These are phyloP conservation scores for Coffea canephora DNA, from an alignment of 257 asterid species.

Conservation along the genomic window DNA sequence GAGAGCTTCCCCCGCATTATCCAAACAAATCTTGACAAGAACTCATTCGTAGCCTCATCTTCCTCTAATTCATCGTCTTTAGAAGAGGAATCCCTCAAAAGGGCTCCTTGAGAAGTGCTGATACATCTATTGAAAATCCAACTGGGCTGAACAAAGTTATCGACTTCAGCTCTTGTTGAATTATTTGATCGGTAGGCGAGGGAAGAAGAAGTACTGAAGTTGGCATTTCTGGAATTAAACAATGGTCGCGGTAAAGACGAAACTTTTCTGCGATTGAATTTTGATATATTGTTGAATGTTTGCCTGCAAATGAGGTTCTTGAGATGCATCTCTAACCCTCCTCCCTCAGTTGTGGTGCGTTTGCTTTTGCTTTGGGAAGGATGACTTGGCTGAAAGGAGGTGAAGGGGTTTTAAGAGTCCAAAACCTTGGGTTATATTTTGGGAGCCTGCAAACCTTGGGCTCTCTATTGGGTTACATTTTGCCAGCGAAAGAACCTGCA, in stretches of 20 bases:
- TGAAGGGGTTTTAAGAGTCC: slow-evolving; percentile 10
- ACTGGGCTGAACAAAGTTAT: slow-evolving; percentile 9
- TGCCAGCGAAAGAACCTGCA: neutral
- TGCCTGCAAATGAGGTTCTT: slow-evolving; percentile 42
- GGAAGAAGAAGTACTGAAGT: slow-evolving; percentile 23
- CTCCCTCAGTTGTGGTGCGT: neutral
- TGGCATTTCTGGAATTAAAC: slow-evolving; percentile 24
- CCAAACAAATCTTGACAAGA: slow-evolving; percentile 85
- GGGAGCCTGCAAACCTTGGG: neutral
- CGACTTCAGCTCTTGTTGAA: slow-evolving; percentile 14
- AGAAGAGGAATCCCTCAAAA: slow-evolving; percentile 18
- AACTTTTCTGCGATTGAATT: slow-evolving; percentile 27
- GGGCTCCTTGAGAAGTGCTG: slow-evolving; percentile 36
- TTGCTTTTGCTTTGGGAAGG: neutral
- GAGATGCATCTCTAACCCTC: slow-evolving; percentile 37
- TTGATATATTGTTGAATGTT: slow-evolving; percentile 32
- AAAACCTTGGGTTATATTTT: slow-evolving; percentile 3
- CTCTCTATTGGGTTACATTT: neutral
- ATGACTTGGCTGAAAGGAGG: neutral
- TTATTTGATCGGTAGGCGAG: slow-evolving; percentile 3
- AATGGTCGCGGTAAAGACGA: slow-evolving; percentile 21
- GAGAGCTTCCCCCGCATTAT: slow-evolving; percentile 71
- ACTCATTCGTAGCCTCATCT: slow-evolving; percentile 60
- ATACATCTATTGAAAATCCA: slow-evolving; percentile 24
- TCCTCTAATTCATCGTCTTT: slow-evolving; percentile 39